Evolutionary conservation across 2,329 filamentous ascomycete genomes (phyloP), one percentile per base, ranked within the genome.

Genomic region (Cladosporium sp.): DNA sequence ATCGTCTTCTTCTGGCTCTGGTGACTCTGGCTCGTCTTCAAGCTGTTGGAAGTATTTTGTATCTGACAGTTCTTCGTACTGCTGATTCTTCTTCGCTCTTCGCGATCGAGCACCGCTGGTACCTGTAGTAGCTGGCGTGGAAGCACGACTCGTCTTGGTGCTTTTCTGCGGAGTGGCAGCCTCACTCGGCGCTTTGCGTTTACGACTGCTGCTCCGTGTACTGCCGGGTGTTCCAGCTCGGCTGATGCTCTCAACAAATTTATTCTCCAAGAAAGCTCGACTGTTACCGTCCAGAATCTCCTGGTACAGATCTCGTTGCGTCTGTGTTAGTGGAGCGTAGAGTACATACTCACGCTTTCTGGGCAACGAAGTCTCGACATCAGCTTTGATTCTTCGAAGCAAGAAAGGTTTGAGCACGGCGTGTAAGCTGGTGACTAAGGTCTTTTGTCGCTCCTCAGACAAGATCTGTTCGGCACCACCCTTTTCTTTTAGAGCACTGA

Each of bases 311-410:
- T 97, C 93, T 2, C 91, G 90, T 69, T 99, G 94, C 64, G 94
- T 91, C 22, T 86, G 83, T 0, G 91, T 96, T 74, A 99, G 85
- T 0, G 94, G 94, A 0, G 94, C 94, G 66, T 94, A 97, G 0
- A 99, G 77, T 3, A 99, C 89, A 64, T 99, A 99, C 71, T 99
- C 94, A 25, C 94, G 84, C 77, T 99, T 99, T 74, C 93, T 95
- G 0, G 94, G 94, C n/a, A 99, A 79, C 48, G 91, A 84, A 2
- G 87, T 87, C 56, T 96, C 93, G 0, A 99, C 94, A 67, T 99
- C 94, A 0, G 90, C 88, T 74, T 99, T 99, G 61, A 99, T 83
- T 17, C 94, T 83, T 1, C 94, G 84, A 1, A 99, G 78, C 1
- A 99, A 78, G 65, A 99, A 87, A 0, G 94, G 94, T 65, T 97